phyloP scores from a whole-genome alignment of 1,284 basidiomycete species.

The Tylopilus sp. region DNA sequence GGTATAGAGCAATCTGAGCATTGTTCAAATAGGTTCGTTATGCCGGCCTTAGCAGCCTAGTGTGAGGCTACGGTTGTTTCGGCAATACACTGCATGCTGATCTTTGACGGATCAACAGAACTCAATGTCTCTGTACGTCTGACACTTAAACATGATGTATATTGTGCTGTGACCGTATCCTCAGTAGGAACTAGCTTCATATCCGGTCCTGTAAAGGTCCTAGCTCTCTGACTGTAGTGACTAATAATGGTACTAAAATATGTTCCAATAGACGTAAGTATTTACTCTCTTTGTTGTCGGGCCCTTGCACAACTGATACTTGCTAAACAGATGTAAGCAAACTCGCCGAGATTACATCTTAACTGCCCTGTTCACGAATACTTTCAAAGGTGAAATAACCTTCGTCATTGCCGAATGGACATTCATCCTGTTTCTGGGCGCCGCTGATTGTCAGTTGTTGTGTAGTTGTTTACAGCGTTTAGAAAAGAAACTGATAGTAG shows the following conservation, averaged over 20 bases:
- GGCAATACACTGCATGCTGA: not conserved
- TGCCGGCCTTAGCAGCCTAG: not conserved
- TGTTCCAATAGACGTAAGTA: not conserved
- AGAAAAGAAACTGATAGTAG: not conserved
- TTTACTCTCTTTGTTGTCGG: not conserved
- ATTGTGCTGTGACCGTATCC: not conserved
- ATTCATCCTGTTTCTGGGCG: not conserved
- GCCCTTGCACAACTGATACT: not conserved
- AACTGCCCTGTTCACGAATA: not conserved
- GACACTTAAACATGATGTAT: not conserved
- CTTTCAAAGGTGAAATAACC: not conserved
- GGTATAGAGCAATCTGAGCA: not conserved
- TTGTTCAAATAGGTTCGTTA: slow-evolving; percentile 1
- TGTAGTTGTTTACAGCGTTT: not conserved
- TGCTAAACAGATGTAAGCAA: not conserved
- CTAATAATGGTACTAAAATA: not conserved
- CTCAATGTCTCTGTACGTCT: not conserved
- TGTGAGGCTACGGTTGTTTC: not conserved
- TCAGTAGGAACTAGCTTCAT: not conserved
- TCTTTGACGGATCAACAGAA: not conserved
- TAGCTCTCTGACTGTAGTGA: not conserved
- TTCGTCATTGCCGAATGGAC: not conserved
- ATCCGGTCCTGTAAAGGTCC: not conserved
- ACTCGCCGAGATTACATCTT: not conserved
- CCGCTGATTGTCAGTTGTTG: not conserved